Base-by-base conservation (phyloP, 148 eudicot species). In the Euryodendron excelsum region DNA sequence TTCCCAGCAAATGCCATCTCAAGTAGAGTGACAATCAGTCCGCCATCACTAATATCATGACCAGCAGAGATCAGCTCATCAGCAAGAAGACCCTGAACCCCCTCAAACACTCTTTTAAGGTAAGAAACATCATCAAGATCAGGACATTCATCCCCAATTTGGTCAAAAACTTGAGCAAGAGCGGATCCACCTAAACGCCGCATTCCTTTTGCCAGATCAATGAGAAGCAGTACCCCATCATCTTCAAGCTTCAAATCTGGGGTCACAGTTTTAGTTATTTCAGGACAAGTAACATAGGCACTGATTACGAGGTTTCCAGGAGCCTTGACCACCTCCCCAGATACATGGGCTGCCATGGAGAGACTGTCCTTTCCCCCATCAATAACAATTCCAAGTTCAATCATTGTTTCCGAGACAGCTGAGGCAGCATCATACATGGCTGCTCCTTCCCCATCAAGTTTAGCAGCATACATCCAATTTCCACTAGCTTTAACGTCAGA, bases 1-100 rank as follows among this genome's bases (percentile, higher is more conserved):
- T 94, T 94, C 30, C 98, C 97, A 10, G 98, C 94, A 86, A 94
- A 94, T 62, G 97, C 94, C 98, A 94, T 94, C 78, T 94, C 98
- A 52, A 94, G 91, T 34, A 81, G 74, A 77, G 76, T 76, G 21
- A 90, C 90, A 58, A 94, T 79, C 53, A 94, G 69, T 53, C 97
- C 98, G 45, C 98, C 98, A 76, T 94, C 98, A 75, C 98, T 91
- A 69, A 94, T 82, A 78, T 94, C 98, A 80, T 94, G 98, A 63
- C 98, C 98, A 60, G 98, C 92, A 52, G 94, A 91, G 64, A 91
- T 82, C 44, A 87, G 84, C 37, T 87, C 91, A 63, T 90, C 90
- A 21, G 56, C 81, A 21, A 91, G 77, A 48, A 94, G 93, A 73
- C 86, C 87, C 67, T 91, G 98, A 56, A 94, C 89, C 44, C 84